These are phyloP conservation scores for Kluyveromyces siamensis DNA, from an alignment of 805 yeast species.

Conservation along the genomic window DNA sequence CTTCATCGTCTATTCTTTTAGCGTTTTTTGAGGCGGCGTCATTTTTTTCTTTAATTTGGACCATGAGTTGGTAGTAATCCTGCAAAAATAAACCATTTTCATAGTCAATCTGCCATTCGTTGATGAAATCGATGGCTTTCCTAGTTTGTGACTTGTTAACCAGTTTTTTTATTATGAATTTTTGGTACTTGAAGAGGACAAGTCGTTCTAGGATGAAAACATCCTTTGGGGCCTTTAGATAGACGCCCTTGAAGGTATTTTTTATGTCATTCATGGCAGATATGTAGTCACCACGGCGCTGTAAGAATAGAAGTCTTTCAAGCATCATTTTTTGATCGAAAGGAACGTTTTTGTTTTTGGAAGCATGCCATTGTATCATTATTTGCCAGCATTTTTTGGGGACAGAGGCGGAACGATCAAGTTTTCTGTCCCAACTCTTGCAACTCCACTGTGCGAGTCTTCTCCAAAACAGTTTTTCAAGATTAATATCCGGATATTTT, in stretches of 20 bases:
- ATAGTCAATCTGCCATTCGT: constrained; percentile 13
- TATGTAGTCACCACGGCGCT: constrained; percentile 10
- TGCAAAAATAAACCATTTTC: constrained; percentile 9
- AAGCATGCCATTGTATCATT: constrained; percentile 18
- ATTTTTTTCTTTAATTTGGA: not conserved
- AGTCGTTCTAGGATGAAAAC: constrained; percentile 5
- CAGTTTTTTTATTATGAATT: constrained; percentile 12
- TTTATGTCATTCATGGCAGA: constrained; percentile 13
- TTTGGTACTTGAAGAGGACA: constrained; percentile 15
- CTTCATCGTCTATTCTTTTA: not conserved
- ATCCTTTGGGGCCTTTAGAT: constrained; percentile 5
- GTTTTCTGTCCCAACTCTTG: constrained; percentile 9
- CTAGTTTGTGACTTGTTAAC: constrained; percentile 9
- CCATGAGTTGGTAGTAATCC: constrained; percentile 6
- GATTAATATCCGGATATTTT: constrained; percentile 13
- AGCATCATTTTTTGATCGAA: constrained; percentile 12
- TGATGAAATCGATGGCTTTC: constrained; percentile 14
- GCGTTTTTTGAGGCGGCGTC: not conserved
- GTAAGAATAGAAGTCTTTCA: constrained; percentile 11
- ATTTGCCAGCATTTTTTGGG: constrained; percentile 16
- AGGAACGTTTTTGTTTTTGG: constrained; percentile 8
- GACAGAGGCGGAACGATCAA: constrained; percentile 10
- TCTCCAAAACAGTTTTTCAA: constrained; percentile 21
- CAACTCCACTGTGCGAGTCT: constrained; percentile 14
- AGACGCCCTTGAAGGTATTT: constrained; percentile 6